These are phyloP conservation scores for Chlorella sp. DNA, from an alignment of 139 green algal species.

Conservation along the genomic window DNA sequence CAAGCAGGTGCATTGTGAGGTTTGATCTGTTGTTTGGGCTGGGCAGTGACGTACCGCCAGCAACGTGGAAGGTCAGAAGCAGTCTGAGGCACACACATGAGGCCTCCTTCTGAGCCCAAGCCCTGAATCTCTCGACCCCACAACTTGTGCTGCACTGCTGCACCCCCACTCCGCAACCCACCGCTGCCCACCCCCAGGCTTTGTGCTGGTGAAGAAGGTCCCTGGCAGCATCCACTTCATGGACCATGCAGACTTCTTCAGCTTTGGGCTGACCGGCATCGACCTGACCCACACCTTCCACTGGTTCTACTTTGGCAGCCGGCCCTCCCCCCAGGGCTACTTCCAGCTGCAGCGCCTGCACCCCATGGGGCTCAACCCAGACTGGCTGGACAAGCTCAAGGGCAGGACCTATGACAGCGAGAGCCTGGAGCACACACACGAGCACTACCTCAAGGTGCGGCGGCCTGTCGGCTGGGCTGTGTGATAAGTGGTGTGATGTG, in stretches of 20 bases:
- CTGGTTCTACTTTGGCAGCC: conserved; percentile 66
- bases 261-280: conserved; percentile 77
- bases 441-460: conserved; percentile 81
- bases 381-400: conserved; percentile 84
- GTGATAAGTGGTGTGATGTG: too few relatives aligned
- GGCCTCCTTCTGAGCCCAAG: too few relatives aligned
- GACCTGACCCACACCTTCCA: conserved; percentile 74
- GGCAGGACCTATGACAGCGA: conserved; percentile 54
- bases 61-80: too few relatives aligned
- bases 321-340: conserved; percentile 57
- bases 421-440: conserved; percentile 64
- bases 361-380: conserved; percentile 60
- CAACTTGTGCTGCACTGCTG: too few relatives aligned
- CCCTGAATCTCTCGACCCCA: too few relatives aligned
- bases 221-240: conserved; percentile 82
- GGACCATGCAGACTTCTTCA: conserved; percentile 66
- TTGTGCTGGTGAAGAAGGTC: conserved; percentile 98
- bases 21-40: too few relatives aligned
- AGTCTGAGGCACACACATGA: too few relatives aligned
- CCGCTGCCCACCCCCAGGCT: conserved; percentile 66
- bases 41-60: too few relatives aligned
- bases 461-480: too few relatives aligned
- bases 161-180: too few relatives aligned
- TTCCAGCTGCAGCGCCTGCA: conserved; percentile 51
- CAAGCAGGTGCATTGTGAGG: too few relatives aligned